phyloP scores from a whole-genome alignment of 345 rosid species.

The Ceriops zippeliana region DNA sequence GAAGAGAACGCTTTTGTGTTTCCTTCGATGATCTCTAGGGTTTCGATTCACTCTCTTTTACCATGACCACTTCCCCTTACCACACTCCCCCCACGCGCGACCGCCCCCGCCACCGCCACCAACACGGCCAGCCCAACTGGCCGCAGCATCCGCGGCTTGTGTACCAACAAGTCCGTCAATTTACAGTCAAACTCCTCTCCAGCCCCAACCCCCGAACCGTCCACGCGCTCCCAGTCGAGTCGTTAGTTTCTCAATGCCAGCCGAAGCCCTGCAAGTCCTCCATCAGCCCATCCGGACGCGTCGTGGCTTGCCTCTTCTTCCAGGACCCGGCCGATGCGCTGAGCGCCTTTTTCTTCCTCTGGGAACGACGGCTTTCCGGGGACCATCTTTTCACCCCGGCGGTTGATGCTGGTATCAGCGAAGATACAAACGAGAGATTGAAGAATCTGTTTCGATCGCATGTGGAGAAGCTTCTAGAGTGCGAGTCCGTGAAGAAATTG shows the following conservation, averaged over 20 bases:
- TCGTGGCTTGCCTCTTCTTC: neutral
- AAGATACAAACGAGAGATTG: constrained; percentile 1
- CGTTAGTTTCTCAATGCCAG: constrained; percentile 8
- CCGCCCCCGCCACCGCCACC: neutral
- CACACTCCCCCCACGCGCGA: neutral
- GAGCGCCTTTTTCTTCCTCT: neutral
- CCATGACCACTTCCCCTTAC: neutral
- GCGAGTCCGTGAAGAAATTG: constrained; percentile 43
- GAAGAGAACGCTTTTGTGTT: neutral
- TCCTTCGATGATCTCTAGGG: constrained; percentile 1
- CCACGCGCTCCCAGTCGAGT: neutral
- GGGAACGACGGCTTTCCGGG: constrained; percentile 17
- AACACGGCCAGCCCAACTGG: neutral
- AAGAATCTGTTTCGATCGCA: constrained; percentile 10
- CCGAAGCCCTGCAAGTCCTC: neutral
- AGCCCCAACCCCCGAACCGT: neutral
- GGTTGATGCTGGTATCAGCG: neutral
- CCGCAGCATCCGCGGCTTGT: neutral
- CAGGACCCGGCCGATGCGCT: neutral
- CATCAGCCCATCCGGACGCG: neutral
- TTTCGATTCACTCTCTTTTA: neutral
- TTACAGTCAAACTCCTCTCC: neutral
- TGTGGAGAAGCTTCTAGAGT: constrained; percentile 35
- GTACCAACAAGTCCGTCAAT: neutral
- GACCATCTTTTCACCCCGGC: constrained; percentile 14